Base-by-base conservation (phyloP, 352 stramenopile genomes). In the Pythium folliculosum region DNA sequence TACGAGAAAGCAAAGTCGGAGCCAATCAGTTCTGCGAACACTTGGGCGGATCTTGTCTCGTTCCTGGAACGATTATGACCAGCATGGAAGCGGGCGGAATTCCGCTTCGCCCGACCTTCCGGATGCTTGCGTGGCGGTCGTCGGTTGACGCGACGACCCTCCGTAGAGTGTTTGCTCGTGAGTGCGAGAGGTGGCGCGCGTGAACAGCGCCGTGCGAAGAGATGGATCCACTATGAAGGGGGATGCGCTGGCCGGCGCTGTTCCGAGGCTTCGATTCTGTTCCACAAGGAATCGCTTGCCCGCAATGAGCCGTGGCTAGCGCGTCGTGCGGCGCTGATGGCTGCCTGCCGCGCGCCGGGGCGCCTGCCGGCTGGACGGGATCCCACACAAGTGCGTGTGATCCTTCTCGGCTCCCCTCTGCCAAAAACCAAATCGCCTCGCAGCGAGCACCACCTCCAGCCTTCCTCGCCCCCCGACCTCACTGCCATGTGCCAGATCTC, bases 401-500 rank as follows among this genome's bases (percentile, higher is more conserved):
- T 52, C 45, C 5, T 56, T 30, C 23, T 12, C 50, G 22, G 13
- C 16, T 35, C 43, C 3, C 50, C 16, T 43, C 23, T n/a, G 25
- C 25, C 50, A 35, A 12, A 53, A 53, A 32, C 47, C 21, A 53
- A 53, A 53, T 8, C 25, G 25, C 47, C 9, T 19, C 14, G 22
- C 17, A 2, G 22, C 49, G 19, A 56, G 40, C 40, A n/a, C 40
- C n/a, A 1, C 10, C 40, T 47, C 40, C 40, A 8, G 5, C 5
- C 12, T 16, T n/a, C 14, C 13, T 47, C 50, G 21, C 14, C 50
- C 14, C 25, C 12, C 22, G 16, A 19, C 22, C 21, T 21, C 0
- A 10, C 16, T 10, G 14, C 55, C 45, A 65, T 71, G 64, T 66
- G 64, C 64, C 40, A 60, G 44, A 21, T 65, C 35, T 21, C 23